Percentiles rank a stretch among this genome's conserved stretches.
These are phyloP conservation scores for Xylaria scruposa DNA, from an alignment of 495 filamentous ascomycete species.

Conservation along the genomic window DNA sequence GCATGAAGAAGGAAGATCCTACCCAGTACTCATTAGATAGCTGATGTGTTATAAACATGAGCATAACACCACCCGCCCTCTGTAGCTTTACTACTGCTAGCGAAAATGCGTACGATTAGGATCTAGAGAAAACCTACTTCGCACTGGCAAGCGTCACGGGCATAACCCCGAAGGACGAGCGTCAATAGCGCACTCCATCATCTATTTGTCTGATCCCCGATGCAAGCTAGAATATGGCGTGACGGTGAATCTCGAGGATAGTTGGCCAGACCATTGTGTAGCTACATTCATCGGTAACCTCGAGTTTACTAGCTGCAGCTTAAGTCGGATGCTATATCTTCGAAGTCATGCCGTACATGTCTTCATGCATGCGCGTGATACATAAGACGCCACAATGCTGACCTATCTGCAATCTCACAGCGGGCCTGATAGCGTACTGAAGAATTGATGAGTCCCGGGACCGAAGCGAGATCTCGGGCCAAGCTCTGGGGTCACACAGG, in stretches of 20 bases:
- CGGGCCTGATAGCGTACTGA: background rate
- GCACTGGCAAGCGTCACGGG: background rate
- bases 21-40: background rate
- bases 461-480: conserved; percentile 23
- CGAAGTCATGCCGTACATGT: conserved; percentile 1
- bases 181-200: background rate
- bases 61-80: background rate
- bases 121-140: background rate
- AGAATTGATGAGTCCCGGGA: conserved; percentile 1
- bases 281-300: background rate
- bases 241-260: background rate
- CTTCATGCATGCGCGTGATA: conserved; percentile 9
- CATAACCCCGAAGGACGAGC: background rate
- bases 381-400: conserved; percentile 9
- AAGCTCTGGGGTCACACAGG: conserved; percentile 4
- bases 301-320: background rate
- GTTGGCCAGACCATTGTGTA: background rate
- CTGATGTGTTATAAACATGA: background rate
- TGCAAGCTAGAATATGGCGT: background rate
- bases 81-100: background rate
- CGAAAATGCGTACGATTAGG: background rate
- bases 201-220: background rate
- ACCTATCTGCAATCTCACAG: conserved; percentile 7
- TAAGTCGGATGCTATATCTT: background rate
- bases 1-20: background rate